Conservation (phyloP, 1,284 basidiomycete genomes). For the Sparassis latifolia region DNA sequence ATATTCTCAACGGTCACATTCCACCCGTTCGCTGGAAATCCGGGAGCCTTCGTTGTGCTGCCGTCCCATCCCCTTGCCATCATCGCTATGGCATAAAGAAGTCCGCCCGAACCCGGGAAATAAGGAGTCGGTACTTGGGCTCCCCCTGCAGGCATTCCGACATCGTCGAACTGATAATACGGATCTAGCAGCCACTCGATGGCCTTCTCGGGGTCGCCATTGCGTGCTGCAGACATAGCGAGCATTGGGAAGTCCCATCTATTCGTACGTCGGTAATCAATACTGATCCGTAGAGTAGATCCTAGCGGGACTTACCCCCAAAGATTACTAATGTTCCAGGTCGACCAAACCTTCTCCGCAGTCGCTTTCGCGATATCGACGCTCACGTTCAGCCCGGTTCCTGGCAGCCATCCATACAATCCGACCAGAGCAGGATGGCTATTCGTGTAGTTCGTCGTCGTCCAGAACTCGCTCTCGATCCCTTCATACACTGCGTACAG, state of each 20-base stretch:
- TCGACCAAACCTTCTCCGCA: slow-evolving; percentile 45
- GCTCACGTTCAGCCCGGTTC: slow-evolving; percentile 37
- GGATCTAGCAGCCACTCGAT: slow-evolving; percentile 51
- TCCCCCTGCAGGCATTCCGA: slow-evolving; percentile 55
- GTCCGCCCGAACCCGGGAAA: slow-evolving; percentile 48
- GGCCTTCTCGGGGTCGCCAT: slow-evolving; percentile 41
- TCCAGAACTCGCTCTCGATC: slow-evolving; percentile 47
- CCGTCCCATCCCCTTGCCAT: slow-evolving; percentile 55
- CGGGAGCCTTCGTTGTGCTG: slow-evolving; percentile 33
- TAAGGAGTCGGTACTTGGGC: slow-evolving; percentile 54
- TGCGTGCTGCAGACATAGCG: slow-evolving; percentile 54
- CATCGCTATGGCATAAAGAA: slow-evolving; percentile 49
- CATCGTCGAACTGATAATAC: slow-evolving; percentile 50
- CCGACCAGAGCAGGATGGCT: slow-evolving; percentile 56
- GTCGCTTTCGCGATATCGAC: slow-evolving; percentile 40
- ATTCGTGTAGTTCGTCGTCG: slow-evolving; percentile 40
- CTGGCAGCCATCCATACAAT: slow-evolving; percentile 51
- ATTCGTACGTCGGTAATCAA: not conserved
- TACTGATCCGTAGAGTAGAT: not conserved
- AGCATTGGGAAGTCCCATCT: slow-evolving; percentile 63
- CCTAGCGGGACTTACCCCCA: slow-evolving; percentile 39
- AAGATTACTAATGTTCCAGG: slow-evolving; percentile 50
- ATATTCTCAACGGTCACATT: slow-evolving; percentile 38
- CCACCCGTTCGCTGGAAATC: slow-evolving; percentile 45
- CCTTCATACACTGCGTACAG: slow-evolving; percentile 53